phyloP scores from a whole-genome alignment of 441 rosid species.

The Pelargonium fulgidum region DNA sequence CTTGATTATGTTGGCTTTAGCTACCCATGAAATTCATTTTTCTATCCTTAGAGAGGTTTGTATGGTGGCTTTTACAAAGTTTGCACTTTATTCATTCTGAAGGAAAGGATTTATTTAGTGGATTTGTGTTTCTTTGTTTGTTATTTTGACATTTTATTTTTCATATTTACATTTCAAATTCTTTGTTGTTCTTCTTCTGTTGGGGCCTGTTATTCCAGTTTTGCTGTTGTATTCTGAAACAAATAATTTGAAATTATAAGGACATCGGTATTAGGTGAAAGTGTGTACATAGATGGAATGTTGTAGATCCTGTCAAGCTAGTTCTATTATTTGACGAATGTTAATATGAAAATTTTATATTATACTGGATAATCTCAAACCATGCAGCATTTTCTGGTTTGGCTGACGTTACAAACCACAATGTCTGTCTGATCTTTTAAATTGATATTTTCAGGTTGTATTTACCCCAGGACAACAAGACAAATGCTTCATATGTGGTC shows the following conservation, averaged over 20 bases:
- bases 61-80: conserved; percentile 2
- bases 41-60: conserved; percentile 95
- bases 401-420: background rate
- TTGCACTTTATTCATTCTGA: background rate
- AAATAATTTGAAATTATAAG: background rate
- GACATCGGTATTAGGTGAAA: background rate
- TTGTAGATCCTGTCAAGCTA: background rate
- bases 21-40: conserved; percentile 94
- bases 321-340: background rate
- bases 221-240: background rate
- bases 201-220: background rate
- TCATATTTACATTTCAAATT: background rate
- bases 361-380: background rate
- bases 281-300: background rate
- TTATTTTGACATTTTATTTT: background rate
- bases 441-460: conserved; percentile 51
- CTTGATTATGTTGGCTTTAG: conserved; percentile 92
- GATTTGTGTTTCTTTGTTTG: background rate
- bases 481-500: conserved; percentile 95
- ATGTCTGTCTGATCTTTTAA: conserved; percentile 9
- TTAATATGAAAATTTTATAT: background rate
- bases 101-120: background rate
- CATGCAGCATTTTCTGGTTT: background rate
- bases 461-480: conserved; percentile 86
- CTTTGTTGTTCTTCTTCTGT: background rate